These are phyloP conservation scores for Knoxdaviesia capensis DNA, from an alignment of 2,329 filamentous ascomycete genomes.

Conservation along the genomic window DNA sequence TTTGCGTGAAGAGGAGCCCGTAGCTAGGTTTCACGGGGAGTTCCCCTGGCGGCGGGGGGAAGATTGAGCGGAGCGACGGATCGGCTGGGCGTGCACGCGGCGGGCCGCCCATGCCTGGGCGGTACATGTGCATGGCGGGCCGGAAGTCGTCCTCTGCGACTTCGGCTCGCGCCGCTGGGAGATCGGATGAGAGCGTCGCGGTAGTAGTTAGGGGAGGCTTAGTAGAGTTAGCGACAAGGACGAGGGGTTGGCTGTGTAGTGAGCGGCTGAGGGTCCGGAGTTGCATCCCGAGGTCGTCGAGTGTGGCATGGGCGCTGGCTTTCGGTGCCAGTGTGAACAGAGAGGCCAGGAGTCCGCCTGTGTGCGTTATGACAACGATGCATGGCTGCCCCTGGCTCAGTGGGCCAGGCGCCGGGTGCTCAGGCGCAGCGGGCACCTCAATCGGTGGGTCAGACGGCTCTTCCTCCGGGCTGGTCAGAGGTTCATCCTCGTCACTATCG, in stretches of 20 bases:
- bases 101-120: too few relatives aligned
- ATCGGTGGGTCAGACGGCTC: too few relatives aligned
- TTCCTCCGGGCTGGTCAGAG: too few relatives aligned
- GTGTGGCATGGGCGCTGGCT: conserved; percentile 22
- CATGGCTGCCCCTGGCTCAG: not conserved
- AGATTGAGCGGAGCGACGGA: conserved; percentile 28
- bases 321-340: conserved; percentile 30
- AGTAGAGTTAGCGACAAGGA: conserved; percentile 35
- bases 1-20: conserved; percentile 23
- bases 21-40: too few relatives aligned
- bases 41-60: conserved; percentile 13
- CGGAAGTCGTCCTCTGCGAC: too few relatives aligned
- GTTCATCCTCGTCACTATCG: conserved; percentile 2
- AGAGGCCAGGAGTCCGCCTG: conserved; percentile 27
- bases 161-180: too few relatives aligned
- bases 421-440: too few relatives aligned
- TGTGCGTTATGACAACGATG: conserved; percentile 34
- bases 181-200: not conserved
- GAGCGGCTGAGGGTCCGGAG: conserved; percentile 24
- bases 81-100: conserved; percentile 11
- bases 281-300: conserved; percentile 25
- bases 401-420: not conserved
- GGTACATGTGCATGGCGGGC: too few relatives aligned
- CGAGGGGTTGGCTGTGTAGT: conserved; percentile 20
- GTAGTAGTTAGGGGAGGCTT: conserved; percentile 4